Base-by-base conservation (phyloP, 208 protist species). In the Crithidia brevicula region DNA sequence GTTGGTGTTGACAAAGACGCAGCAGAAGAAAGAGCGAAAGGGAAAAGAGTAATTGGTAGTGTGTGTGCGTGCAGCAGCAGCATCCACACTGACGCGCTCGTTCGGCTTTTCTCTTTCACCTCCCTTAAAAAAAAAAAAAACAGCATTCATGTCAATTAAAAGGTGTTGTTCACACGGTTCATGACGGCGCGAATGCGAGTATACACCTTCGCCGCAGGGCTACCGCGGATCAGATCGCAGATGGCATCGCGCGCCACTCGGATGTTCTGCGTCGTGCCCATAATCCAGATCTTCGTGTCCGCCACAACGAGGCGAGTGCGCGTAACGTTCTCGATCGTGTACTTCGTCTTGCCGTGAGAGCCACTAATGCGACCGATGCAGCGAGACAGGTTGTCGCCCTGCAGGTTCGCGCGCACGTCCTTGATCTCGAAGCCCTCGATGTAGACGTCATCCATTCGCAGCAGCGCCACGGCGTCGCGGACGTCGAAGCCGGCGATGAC, bases 331-430 rank as follows among this genome's bases (percentile, higher is more conserved):
- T 99, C 99, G 67, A 99, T 99, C 11, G 98, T 98, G 81, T 98
- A 99, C 88, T 99, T 99, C 2, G 98, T 99, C 82, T 99, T 98
- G 27, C 99, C 99, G 59, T 98, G 98, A 31, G 98, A 98, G 42
- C 99, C 99, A 42, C 98, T 99, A 64, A 99, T 98, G 69, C 99
- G 97, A 47, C 98, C 99, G 74, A 99, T 99, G 66, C 98, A 99
- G 38, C 99, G 94, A 4, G 94, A 95, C 3, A 98, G 78, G 65
- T 97, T 95, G 67, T 98, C 95, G 30, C 95, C 95, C 27, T 95
- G 77, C 49, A 98, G 67, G 61, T 94, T 96, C 0, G 90, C 87
- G 7, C 94, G 93, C 30, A 98, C 98, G 85, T 99, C 98, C 56
- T 97, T 98, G 36, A 99, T 92, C 72, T 99, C 96, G 82, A 99